phyloP scores from a whole-genome alignment of 2,329 filamentous ascomycete species.

The Sporothrix pallida region DNA sequence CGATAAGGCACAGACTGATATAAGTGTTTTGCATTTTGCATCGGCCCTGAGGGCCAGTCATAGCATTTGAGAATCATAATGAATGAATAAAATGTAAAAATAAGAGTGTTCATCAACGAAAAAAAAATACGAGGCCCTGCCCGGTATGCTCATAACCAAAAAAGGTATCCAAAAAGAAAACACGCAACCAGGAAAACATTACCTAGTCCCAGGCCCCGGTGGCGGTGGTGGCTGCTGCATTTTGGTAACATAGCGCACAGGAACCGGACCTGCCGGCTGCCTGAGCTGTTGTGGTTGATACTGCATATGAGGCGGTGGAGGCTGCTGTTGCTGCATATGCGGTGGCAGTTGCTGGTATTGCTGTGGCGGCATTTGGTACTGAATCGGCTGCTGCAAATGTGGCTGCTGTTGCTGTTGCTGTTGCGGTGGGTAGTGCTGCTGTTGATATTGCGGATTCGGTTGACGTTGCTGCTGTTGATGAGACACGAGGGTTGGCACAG shows the following conservation, averaged over 20 bases:
- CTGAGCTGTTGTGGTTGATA: constrained; percentile 32
- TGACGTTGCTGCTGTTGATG: constrained; percentile 46
- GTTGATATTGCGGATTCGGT: constrained; percentile 39
- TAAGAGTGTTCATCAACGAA: too few species aligned
- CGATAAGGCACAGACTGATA: too few species aligned
- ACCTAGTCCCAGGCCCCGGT: background rate
- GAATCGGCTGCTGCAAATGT: constrained; percentile 33
- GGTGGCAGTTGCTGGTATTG: background rate
- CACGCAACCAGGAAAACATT: too few species aligned
- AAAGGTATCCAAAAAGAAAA: too few species aligned
- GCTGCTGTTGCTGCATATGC: constrained; percentile 26
- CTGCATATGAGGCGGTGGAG: constrained; percentile 28
- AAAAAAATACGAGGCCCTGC: too few species aligned
- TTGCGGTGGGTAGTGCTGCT: background rate
- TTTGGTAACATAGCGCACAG: constrained; percentile 23
- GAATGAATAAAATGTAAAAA: too few species aligned
- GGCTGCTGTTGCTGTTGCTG: constrained; percentile 22
- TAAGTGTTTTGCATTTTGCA: background rate
- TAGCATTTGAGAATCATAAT: too few species aligned
- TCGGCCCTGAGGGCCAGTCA: background rate
- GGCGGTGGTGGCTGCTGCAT: constrained; percentile 30
- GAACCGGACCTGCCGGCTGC: constrained; percentile 25
- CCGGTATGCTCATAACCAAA: too few species aligned
- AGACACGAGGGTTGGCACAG: constrained; percentile 40
- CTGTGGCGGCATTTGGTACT: constrained; percentile 26